Evolutionary conservation across 257 asterid species (phyloP).

Genomic region (Gentiana dahurica): DNA sequence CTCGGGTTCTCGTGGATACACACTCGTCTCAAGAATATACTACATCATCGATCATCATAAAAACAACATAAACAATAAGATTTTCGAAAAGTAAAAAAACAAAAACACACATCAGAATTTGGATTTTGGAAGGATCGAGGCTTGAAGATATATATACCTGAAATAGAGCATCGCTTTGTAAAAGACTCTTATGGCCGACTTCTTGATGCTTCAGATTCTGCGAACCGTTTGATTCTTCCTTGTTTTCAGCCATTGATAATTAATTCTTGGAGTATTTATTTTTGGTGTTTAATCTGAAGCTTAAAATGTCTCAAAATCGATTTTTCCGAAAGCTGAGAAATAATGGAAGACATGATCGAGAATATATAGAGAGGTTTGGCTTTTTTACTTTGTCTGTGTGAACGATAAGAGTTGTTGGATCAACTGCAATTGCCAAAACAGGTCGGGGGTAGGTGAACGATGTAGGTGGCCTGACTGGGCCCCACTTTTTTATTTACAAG

Average conservation of each 20-base stretch:
- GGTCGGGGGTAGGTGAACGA: no score
- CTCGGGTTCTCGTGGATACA: constrained; percentile 74
- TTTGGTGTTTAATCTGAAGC: background rate
- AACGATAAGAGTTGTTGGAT: no score
- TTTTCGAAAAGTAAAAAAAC: no score
- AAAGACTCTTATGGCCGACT: constrained; percentile 85
- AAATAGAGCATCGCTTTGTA: constrained; percentile 73
- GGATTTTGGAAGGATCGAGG: background rate
- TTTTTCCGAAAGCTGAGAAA: background rate
- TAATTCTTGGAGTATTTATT: background rate
- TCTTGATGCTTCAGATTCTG: constrained; percentile 52
- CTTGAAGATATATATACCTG: constrained; percentile 24
- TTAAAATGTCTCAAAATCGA: no score
- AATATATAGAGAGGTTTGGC: constrained; percentile 1
- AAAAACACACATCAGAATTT: background rate
- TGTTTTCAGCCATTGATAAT: constrained; percentile 11
- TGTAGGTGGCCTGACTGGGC: no score
- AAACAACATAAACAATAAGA: no score
- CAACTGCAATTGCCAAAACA: no score
- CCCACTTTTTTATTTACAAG: no score
- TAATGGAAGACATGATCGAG: background rate
- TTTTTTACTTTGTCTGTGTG: no score
- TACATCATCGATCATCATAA: constrained; percentile 7
- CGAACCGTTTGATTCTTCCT: constrained; percentile 20
- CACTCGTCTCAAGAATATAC: constrained; percentile 84